Evolutionary conservation across 768 basidiomycete genomes (phyloP), one percentile per base, ranked within the genome.

Genomic region (Russula abietina): DNA sequence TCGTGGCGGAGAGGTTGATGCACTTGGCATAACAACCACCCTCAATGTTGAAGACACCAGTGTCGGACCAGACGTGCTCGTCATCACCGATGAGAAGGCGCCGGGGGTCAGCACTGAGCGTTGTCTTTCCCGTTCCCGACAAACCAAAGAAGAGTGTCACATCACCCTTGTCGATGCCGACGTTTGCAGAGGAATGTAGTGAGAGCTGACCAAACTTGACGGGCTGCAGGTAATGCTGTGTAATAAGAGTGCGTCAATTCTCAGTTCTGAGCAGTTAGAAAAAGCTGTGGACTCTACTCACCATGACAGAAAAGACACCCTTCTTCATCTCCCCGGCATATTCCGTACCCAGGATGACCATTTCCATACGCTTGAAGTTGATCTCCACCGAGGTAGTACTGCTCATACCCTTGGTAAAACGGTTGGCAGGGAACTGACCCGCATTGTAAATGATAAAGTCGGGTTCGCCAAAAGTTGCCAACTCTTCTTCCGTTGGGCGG

Each of bases 241-340:
- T 65, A 10, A 60, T 12, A 67, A 52, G 36, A 56, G 64, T 57
- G 70, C 61, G 48, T 59, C 45, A 59, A 60, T 56, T 52, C 41
- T 53, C 36, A 48, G 36, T 36, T 24, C 46, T 54, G 46, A 54
- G 55, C 24, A 32, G 54, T 22, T 30, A 38, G 53, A 49, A 45
- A 0, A 33, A n/a, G 32, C 10, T 53, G 60, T 41, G 48, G 46
- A 39, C 43, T 51, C 10, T 11, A 65, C 78, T 24, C 66, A 86
- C 86, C 96, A 99, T 99, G 69, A 99, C 94, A 49, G 90, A 93
- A 81, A 99, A 99, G 74, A 99, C 92, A 72, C 97, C 97, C 85
- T 99, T 99, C 81, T 99, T 99, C 97, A 99, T 99, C 80, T 99
- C 94, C 55, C 94, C 94, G 33, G 94, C 94, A 72, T 98, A 98